Base-by-base conservation (phyloP, 495 filamentous ascomycete species). In the Bacidia gigantensis region DNA sequence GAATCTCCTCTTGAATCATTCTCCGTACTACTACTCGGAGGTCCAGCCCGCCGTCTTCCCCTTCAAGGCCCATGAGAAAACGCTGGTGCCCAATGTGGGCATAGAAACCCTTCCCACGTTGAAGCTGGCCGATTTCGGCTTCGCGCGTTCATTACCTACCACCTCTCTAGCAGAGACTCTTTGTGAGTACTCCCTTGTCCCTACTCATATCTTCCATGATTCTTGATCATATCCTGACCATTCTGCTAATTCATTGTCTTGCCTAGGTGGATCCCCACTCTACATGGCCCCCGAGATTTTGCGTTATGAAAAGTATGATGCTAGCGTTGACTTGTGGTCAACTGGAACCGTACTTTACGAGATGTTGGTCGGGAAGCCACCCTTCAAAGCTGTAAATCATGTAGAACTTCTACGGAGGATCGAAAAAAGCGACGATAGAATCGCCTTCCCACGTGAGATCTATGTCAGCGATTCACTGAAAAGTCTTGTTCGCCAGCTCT, bases 281-380 rank as follows among this genome's bases (percentile, higher is more conserved):
- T 98, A 98, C 67, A 98, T 98, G 92, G 92, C 92, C 1, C 92
- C 92, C 1, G 92, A 98, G 67, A 98, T 98, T 53, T 77, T 98
- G 40, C 81, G 89, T 40, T 98, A 96, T 59, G 89, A 98, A 63
- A 89, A 89, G 64, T 98, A 98, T 65, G 90, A 95, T 69, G 87
- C 89, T 42, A 93, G 89, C 63, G 92, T 89, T 39, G 92, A 98
- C 71, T 69, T 98, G 32, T 98, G 92, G 92, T 98, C 92, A 20
- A 86, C 95, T 35, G 92, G 92, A 29, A 95, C 93, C 3, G 92
- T 98, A 9, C 67, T 93, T 20, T 92, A 83, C 64, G 92, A 98
- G 72, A 95, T 97, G 88, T 80, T 93, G 41, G 82, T 82, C 2
- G 92, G 89, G 49, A 84, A 77, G 60, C 89, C 92, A 9, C 92